Conservation (phyloP, 495 filamentous ascomycete species). For the Penicillium egyptiacum region DNA sequence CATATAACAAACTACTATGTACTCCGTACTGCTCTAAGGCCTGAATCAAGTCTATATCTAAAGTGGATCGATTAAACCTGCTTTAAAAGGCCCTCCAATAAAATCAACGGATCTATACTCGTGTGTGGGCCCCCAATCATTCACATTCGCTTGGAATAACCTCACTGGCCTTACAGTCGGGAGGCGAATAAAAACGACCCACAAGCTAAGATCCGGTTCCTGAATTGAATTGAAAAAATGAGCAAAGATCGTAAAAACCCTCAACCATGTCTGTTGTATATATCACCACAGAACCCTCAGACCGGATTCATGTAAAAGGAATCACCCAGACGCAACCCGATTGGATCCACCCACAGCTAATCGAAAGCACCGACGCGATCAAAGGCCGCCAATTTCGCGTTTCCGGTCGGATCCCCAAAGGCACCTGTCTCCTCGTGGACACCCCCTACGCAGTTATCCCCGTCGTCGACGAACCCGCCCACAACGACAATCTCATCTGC, state of each 20-base stretch:
- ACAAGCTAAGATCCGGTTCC: slow-evolving; percentile 5
- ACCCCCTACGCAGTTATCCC: slow-evolving; percentile 39
- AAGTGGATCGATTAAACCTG: slow-evolving; percentile 2
- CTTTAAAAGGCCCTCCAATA: slow-evolving; percentile 7
- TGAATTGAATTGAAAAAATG: no score
- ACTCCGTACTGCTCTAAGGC: no score
- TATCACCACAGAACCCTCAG: slow-evolving; percentile 19
- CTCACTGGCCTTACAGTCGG: slow-evolving; percentile 20
- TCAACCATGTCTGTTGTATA: slow-evolving; percentile 29
- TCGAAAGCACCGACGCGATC: slow-evolving; percentile 30
- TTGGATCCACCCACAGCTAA: slow-evolving; percentile 40
- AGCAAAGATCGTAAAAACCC: not conserved
- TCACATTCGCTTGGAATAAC: slow-evolving; percentile 27
- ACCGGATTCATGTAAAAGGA: slow-evolving; percentile 13
- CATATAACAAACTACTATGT: not conserved
- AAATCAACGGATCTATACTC: not conserved
- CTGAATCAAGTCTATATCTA: not conserved
- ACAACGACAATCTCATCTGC: slow-evolving; percentile 32
- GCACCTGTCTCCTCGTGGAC: slow-evolving; percentile 35
- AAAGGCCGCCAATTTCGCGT: slow-evolving; percentile 42
- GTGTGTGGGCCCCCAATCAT: slow-evolving; percentile 21
- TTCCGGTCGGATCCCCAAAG: slow-evolving; percentile 28
- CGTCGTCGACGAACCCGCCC: slow-evolving; percentile 29
- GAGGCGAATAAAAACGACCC: slow-evolving; percentile 21
- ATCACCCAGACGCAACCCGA: slow-evolving; percentile 14